A percentile compares a stretch with the other conserved stretches of the same genome.
These are phyloP conservation scores for Xanthoconium stramineum DNA, from an alignment of 768 basidiomycete genomes.

Conservation along the genomic window DNA sequence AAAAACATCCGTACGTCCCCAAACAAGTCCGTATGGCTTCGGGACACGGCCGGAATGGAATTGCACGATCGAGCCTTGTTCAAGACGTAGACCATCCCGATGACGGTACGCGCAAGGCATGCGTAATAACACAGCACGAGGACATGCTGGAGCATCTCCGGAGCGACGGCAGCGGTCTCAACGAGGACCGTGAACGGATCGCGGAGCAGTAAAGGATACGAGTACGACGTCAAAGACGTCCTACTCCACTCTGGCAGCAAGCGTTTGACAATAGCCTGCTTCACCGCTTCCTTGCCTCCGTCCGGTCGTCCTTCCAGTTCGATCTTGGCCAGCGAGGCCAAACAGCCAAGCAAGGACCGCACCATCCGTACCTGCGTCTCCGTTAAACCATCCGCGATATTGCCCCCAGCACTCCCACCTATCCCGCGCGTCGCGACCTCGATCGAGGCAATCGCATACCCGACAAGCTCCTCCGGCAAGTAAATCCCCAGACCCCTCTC, in stretches of 20 bases:
- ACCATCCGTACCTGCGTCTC: conserved; percentile 78
- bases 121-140: conserved; percentile 90
- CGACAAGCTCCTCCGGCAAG: conserved; percentile 86
- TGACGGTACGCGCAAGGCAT: conserved; percentile 78
- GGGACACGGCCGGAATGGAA: conserved; percentile 41
- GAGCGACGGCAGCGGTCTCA: conserved; percentile 87
- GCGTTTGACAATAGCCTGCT: conserved; percentile 85
- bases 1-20: conserved; percentile 86
- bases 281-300: conserved; percentile 72
- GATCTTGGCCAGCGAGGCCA: conserved; percentile 62
- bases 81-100: conserved; percentile 80
- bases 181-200: conserved; percentile 89
- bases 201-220: conserved; percentile 81
- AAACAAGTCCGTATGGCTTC: conserved; percentile 70
- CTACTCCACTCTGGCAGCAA: conserved; percentile 90
- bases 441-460: conserved; percentile 79
- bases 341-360: conserved; percentile 66
- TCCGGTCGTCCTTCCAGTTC: conserved; percentile 71
- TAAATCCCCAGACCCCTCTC: conserved; percentile 86
- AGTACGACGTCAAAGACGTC: conserved; percentile 76
- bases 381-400: conserved; percentile 61
- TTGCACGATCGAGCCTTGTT: conserved; percentile 64
- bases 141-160: conserved; percentile 85
- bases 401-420: conserved; percentile 38
- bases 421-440: conserved; percentile 80